phyloP scores from a whole-genome alignment of 2,329 filamentous ascomycete genomes.

The Aulographum hederae region DNA sequence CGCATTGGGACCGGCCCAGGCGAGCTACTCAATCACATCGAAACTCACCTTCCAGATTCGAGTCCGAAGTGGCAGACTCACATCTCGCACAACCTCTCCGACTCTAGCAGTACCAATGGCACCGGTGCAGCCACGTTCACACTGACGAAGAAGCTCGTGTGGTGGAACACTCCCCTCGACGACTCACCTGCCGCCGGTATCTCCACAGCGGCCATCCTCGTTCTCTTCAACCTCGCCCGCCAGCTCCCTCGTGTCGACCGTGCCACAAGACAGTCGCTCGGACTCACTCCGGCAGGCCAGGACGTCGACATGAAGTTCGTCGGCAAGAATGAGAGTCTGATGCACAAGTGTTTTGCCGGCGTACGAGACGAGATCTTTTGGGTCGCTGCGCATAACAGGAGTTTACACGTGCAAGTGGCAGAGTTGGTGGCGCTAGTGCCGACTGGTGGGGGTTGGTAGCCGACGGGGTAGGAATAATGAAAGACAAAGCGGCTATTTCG shows the following conservation, averaged over 20 bases:
- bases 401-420: too few relatives aligned
- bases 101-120: constrained; percentile 16
- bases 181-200: constrained; percentile 52
- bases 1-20: constrained; percentile 24
- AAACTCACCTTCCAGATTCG: constrained; percentile 43
- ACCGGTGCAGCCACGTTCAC: constrained; percentile 25
- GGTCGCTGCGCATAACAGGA: too few relatives aligned
- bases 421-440: too few relatives aligned
- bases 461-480: too few relatives aligned
- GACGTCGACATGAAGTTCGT: too few relatives aligned
- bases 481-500: too few relatives aligned
- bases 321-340: too few relatives aligned
- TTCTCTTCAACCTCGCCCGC: constrained; percentile 58
- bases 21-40: constrained; percentile 44
- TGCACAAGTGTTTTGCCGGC: too few relatives aligned
- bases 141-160: constrained; percentile 33
- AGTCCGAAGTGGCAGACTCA: constrained; percentile 24
- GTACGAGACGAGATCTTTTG: too few relatives aligned
- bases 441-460: too few relatives aligned
- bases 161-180: constrained; percentile 28
- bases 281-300: too few relatives aligned
- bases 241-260: constrained; percentile 20
- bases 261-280: too few relatives aligned
- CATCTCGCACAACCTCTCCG: constrained; percentile 36
- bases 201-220: constrained; percentile 58